phyloP scores from a whole-genome alignment of 2,329 filamentous ascomycete species.

The Ophiostoma fasciatum region DNA sequence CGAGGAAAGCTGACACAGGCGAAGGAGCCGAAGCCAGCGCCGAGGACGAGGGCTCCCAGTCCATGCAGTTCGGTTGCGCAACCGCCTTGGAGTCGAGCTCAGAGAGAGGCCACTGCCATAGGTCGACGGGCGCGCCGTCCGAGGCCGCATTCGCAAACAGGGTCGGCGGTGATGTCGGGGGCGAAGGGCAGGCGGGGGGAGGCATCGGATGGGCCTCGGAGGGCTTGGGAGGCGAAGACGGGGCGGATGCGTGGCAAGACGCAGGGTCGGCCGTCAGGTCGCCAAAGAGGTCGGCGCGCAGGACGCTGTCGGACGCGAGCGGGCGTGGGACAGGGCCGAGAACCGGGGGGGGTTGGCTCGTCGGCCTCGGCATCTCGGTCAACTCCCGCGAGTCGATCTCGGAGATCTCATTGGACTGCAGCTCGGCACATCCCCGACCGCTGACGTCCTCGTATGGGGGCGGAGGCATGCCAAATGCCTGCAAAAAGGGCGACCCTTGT shows the following conservation, averaged over 20 bases:
- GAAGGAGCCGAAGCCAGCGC: too few species aligned
- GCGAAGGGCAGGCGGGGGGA: neutral
- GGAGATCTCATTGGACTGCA: constrained; percentile 34
- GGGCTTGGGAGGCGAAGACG: too few species aligned
- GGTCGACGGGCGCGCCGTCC: constrained; percentile 14
- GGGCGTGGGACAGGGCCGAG: neutral
- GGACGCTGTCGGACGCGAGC: neutral
- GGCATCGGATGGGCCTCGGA: too few species aligned
- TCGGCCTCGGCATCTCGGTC: constrained; percentile 5
- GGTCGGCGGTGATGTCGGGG: too few species aligned
- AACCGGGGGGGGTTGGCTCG: neutral
- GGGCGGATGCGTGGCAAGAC: too few species aligned
- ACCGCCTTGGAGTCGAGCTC: constrained; percentile 19
- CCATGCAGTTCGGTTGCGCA: constrained; percentile 10
- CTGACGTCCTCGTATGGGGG: constrained; percentile 28
- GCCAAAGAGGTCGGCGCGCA: neutral
- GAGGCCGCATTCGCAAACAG: neutral
- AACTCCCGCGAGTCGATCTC: constrained; percentile 37
- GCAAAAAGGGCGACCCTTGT: constrained; percentile 1
- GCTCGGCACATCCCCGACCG: constrained; percentile 22
- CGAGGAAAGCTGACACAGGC: too few species aligned
- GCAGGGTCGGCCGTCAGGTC: constrained; percentile 3
- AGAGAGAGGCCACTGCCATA: constrained; percentile 17
- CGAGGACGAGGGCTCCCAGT: constrained; percentile 14
- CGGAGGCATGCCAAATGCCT: constrained; percentile 22